Evolutionary conservation across 2,329 filamentous ascomycete genomes (phyloP), one percentile per base, ranked within the genome.

Genomic region (Lachnellula suecica): DNA sequence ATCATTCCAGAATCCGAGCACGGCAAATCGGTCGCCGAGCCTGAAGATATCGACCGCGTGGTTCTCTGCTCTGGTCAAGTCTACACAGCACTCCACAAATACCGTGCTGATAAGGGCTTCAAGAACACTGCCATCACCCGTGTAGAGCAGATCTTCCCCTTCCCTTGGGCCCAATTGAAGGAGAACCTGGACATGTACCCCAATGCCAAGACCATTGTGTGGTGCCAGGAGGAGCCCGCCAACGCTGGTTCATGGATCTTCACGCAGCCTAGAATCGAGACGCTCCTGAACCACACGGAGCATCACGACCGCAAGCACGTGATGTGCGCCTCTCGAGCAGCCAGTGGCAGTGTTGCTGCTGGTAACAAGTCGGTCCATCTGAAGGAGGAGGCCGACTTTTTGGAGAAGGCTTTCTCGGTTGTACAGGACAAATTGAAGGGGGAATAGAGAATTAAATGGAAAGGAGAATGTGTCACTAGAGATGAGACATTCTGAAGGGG

Each of bases 181-280:
- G 93, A 97, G 73, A 97, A 97, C 78, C 82, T 99, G 49, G 93
- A 99, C 78, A 84, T 79, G 72, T 99, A 99, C 79, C 91, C 92
- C 70, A 99, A 99, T 73, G 93, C 93, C 64, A 90, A 97, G 82
- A 93, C 91, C 59, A 91, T 99, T 62, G 91, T 99, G 59, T 99
- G 92, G 92, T 87, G 84, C 63, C 94, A 99, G 75, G 94, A 99
- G 73, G 94, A 99, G 79, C 94, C 94, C 27, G 83, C 99, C 54
- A 99, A 99, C 71, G 94, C 94, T 8, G 94, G 94, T 72, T 90
- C 90, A 43, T 99, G 94, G 94, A 91, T 85, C 70, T 97, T 94
- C 76, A 89, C 87, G n/a, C 94, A 99, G 76, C 94, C 94, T 27
- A 88, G 94, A 68, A 91, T 99, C 59, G 94, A 99, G 83, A 99